Evolutionary conservation across 1,284 basidiomycete genomes (phyloP).

Genomic region (Pascua guehoae): DNA sequence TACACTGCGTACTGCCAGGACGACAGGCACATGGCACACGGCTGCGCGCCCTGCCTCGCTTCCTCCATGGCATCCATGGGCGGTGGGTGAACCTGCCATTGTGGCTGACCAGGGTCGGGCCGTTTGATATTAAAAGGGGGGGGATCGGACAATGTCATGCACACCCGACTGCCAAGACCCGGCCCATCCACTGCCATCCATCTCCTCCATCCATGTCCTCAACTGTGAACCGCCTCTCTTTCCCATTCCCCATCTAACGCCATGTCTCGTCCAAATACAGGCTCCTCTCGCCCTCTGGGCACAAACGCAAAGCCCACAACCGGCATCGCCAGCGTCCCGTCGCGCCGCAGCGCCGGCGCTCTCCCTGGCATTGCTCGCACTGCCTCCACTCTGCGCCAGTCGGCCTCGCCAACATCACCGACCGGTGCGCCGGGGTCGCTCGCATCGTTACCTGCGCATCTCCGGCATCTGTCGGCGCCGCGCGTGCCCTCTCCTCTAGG

Average conservation of each 20-base stretch:
- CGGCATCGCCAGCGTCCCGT: slow-evolving; percentile 11
- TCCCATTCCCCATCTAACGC: background rate
- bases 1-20: too few relatives aligned
- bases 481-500: slow-evolving; percentile 47
- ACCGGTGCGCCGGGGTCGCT: slow-evolving; percentile 16
- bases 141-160: too few relatives aligned
- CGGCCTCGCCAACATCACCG: slow-evolving; percentile 17
- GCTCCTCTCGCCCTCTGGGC: slow-evolving; percentile 33
- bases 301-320: slow-evolving; percentile 31
- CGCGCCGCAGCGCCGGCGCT: slow-evolving; percentile 40
- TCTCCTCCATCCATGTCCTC: background rate
- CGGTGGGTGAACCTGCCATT: too few relatives aligned
- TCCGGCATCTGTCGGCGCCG: slow-evolving; percentile 43
- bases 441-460: slow-evolving; percentile 42
- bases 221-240: slow-evolving; percentile 1
- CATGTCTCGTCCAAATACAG: slow-evolving; percentile 42
- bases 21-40: background rate
- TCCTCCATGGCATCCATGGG: background rate
- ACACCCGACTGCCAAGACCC: too few relatives aligned
- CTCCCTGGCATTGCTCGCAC: slow-evolving; percentile 43
- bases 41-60: background rate
- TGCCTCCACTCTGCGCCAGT: slow-evolving; percentile 45
- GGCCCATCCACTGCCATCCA: background rate
- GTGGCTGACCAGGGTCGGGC: too few relatives aligned
- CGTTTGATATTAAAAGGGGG: too few relatives aligned